Conservation (phyloP, 208 protist genomes). For the Leishmania lainsoni region DNA sequence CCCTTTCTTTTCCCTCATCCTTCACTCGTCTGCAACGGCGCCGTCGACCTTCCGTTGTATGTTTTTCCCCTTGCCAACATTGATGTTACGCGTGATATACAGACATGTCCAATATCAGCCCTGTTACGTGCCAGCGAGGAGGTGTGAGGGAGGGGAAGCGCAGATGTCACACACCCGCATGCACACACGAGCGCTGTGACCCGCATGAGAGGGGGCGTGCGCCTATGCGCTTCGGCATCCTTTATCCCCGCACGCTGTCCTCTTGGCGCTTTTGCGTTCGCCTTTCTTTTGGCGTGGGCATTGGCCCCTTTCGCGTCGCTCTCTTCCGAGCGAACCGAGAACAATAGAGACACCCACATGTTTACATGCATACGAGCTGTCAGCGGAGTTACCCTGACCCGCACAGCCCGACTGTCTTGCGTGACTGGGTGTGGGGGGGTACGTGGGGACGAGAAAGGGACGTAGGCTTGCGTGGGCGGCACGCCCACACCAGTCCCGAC, state of each 20-base stretch:
- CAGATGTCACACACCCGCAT: not conserved
- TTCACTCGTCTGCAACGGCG: not conserved
- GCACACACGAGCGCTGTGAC: not conserved
- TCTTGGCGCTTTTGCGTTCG: not conserved
- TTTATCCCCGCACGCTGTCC: not conserved
- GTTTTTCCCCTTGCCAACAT: not conserved
- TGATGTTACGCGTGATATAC: not conserved
- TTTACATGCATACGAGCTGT: not conserved
- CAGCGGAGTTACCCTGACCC: not conserved
- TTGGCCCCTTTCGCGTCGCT: not conserved
- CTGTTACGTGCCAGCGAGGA: not conserved
- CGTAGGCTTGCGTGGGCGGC: not conserved
- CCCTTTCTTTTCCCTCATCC: conserved; percentile 1
- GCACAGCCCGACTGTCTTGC: not conserved
- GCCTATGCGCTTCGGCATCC: not conserved
- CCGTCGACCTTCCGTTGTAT: not conserved
- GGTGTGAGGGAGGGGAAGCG: not conserved
- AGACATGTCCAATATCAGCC: not conserved
- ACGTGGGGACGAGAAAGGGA: not conserved
- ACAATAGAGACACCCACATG: not conserved
- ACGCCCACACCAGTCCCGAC: not conserved
- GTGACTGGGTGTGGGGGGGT: not conserved
- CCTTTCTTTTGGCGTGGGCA: not conserved
- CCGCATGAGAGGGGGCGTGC: not conserved
- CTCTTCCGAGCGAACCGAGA: not conserved